These are phyloP conservation scores for Paragyromitra xinjiangensis DNA, from an alignment of 495 filamentous ascomycete genomes.

Conservation along the genomic window DNA sequence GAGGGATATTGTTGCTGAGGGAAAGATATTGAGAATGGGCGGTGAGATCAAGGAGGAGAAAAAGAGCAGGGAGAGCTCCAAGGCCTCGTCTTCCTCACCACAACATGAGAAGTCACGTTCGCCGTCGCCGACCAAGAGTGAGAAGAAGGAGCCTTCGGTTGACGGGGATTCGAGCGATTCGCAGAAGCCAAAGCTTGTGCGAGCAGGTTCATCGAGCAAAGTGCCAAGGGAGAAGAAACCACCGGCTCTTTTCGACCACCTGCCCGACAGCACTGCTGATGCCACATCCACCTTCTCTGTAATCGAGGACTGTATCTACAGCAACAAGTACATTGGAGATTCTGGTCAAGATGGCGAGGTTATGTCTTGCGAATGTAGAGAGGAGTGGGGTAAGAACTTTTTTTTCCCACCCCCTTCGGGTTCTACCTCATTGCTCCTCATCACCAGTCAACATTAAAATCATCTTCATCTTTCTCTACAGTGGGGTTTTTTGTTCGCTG, in stretches of 20 bases:
- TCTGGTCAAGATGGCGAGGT: constrained; percentile 78
- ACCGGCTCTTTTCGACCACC: constrained; percentile 46
- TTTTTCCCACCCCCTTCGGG: constrained; percentile 28
- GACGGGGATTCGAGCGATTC: constrained; percentile 39
- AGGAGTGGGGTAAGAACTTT: constrained; percentile 88
- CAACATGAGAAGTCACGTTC: constrained; percentile 36
- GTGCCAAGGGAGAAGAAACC: constrained; percentile 45
- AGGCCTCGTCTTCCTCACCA: constrained; percentile 43
- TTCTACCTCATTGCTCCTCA: constrained; percentile 52
- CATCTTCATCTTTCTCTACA: constrained; percentile 15
- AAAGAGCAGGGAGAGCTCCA: constrained; percentile 26
- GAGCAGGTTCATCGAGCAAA: constrained; percentile 42
- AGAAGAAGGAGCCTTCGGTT: constrained; percentile 44
- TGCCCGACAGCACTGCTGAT: constrained; percentile 66
- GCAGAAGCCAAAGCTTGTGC: constrained; percentile 48
- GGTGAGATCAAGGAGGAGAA: constrained; percentile 44
- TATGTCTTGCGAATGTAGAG: constrained; percentile 92
- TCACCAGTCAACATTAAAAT: constrained; percentile 40
- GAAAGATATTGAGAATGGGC: constrained; percentile 50
- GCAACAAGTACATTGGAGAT: constrained; percentile 84
- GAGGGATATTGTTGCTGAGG: constrained; percentile 45
- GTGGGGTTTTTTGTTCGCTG: constrained; percentile 48
- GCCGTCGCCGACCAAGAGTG: constrained; percentile 41
- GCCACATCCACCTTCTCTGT: constrained; percentile 79
- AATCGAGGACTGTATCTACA: constrained; percentile 84